phyloP scores from a whole-genome alignment of 75 land plant genomes.

The Chamaecyparis obtusa region DNA sequence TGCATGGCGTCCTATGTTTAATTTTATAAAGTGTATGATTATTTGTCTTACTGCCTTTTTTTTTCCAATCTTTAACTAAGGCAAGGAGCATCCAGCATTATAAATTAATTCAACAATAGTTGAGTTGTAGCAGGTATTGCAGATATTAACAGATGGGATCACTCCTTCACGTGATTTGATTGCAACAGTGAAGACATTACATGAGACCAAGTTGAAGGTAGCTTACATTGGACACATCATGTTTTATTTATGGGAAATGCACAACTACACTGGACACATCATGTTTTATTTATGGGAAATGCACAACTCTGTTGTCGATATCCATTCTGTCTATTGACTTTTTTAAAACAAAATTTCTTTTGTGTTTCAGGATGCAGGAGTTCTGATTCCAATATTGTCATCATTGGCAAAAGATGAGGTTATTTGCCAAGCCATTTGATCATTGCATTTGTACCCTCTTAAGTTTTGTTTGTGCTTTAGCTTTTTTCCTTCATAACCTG shows the following conservation, averaged over 20 bases:
- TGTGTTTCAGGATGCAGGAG: slow-evolving; percentile 69
- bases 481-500: not conserved
- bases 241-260: not conserved
- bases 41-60: not conserved
- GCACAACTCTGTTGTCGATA: not conserved
- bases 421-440: not conserved
- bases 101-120: not conserved
- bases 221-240: not conserved
- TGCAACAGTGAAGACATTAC: slow-evolving; percentile 60
- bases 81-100: not conserved
- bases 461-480: not conserved
- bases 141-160: slow-evolving; percentile 74
- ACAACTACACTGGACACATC: not conserved
- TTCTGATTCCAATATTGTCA: slow-evolving; percentile 84
- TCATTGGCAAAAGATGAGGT: slow-evolving; percentile 96
- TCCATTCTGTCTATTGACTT: not conserved
- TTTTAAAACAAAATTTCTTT: no score
- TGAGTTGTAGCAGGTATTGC: slow-evolving; percentile 60
- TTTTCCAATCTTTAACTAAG: no score
- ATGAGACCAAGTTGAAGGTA: slow-evolving; percentile 81
- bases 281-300: not conserved
- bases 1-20: not conserved
- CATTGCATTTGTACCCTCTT: not conserved
- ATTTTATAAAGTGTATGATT: not conserved
- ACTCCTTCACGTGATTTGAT: slow-evolving; percentile 72